Conservation (phyloP, 805 yeast genomes). For the Starmera dryadoides region DNA sequence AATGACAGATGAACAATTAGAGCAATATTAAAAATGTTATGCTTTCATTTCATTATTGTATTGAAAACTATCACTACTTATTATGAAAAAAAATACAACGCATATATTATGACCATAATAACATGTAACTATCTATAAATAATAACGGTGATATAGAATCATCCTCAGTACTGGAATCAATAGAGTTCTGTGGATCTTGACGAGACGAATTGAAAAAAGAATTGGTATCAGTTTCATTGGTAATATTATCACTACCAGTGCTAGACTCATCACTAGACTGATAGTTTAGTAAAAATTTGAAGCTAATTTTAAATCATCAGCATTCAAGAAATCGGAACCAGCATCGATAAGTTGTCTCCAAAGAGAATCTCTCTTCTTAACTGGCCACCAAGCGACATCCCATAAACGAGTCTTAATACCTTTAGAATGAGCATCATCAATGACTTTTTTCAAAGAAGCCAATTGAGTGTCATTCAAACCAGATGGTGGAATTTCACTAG, state of each 20-base stretch:
- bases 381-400: constrained; percentile 74
- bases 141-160: neutral
- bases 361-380: constrained; percentile 32
- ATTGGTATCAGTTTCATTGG: neutral
- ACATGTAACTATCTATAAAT: neutral
- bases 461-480: constrained; percentile 32
- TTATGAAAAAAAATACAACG: neutral
- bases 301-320: constrained; percentile 49
- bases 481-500: constrained; percentile 7
- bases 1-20: constrained; percentile 24
- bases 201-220: neutral
- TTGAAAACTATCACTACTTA: too few species aligned
- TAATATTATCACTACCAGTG: too few species aligned
- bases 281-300: constrained; percentile 8
- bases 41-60: neutral
- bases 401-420: constrained; percentile 59
- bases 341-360: constrained; percentile 41
- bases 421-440: constrained; percentile 37
- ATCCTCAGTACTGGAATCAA: neutral
- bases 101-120: neutral
- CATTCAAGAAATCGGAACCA: constrained; percentile 57
- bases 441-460: constrained; percentile 20
- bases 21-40: constrained; percentile 10
- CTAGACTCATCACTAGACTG: too few species aligned
- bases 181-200: neutral